A percentile compares a stretch with the other conserved stretches of the same genome.
phyloP scores from a whole-genome alignment of 2,329 filamentous ascomycete genomes.

The Colletotrichum sp. region DNA sequence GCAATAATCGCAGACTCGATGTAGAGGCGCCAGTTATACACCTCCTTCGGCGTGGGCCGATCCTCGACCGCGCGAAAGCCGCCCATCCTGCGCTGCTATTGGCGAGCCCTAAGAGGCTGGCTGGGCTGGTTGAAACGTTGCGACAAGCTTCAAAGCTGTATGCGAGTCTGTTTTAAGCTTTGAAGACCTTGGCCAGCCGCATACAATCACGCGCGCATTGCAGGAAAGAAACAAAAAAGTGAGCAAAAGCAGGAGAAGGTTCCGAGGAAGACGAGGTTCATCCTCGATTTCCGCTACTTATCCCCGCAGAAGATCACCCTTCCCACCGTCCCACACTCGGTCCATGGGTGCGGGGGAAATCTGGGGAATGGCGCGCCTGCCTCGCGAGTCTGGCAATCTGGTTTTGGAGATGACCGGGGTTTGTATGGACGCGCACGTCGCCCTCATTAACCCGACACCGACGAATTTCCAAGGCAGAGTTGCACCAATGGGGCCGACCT shows the following conservation, averaged over 20 bases:
- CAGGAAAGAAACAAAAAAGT: not conserved
- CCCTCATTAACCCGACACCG: not conserved
- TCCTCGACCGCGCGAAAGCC: slow-evolving; percentile 56
- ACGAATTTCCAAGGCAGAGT: not conserved
- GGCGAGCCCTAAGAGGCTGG: not conserved
- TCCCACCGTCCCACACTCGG: not conserved
- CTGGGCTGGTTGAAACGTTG: not conserved
- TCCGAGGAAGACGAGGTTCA: not conserved
- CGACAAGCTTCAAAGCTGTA: not conserved
- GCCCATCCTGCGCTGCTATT: slow-evolving; percentile 28
- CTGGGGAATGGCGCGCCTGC: slow-evolving; percentile 1
- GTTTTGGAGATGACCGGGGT: not conserved
- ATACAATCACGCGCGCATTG: not conserved
- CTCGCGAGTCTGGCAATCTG: not conserved
- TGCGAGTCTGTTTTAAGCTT: not conserved
- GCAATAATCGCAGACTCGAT: slow-evolving; percentile 52
- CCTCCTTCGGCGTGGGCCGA: slow-evolving; percentile 58
- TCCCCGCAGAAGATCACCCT: slow-evolving; percentile 6
- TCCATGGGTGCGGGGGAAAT: slow-evolving; percentile 13
- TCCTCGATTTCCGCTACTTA: slow-evolving; percentile 10
- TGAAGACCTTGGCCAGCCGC: not conserved
- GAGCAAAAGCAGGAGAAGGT: not conserved
- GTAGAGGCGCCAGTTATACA: slow-evolving; percentile 59
- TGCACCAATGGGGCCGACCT: slow-evolving; percentile 7
- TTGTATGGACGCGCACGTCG: not conserved